These are phyloP conservation scores for Trichoderma guizhouense DNA, from an alignment of 2,329 filamentous ascomycete genomes.

Conservation along the genomic window DNA sequence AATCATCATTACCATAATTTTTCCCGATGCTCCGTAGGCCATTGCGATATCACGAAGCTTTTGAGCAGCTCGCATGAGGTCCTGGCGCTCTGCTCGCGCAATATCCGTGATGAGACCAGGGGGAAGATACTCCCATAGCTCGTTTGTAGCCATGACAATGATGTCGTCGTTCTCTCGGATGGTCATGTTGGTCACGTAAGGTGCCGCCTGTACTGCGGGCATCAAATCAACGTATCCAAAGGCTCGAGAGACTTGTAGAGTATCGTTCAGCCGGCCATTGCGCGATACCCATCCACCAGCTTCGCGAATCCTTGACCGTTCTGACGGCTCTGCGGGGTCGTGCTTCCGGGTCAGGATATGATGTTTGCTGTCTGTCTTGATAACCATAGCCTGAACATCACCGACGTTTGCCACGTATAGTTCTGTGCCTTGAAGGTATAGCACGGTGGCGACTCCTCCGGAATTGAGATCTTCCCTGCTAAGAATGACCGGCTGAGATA, in stretches of 20 bases:
- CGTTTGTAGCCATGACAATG: constrained; percentile 83
- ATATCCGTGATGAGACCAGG: constrained; percentile 91
- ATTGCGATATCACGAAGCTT: constrained; percentile 94
- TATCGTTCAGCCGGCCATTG: constrained; percentile 88
- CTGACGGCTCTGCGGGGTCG: constrained; percentile 80
- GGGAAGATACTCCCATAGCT: constrained; percentile 92
- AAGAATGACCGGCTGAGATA: constrained; percentile 69
- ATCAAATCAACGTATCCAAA: constrained; percentile 94
- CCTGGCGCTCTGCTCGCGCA: constrained; percentile 77
- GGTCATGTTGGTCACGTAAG: constrained; percentile 73
- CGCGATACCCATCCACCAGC: constrained; percentile 94
- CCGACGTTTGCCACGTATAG: constrained; percentile 94
- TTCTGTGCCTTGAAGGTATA: constrained; percentile 86
- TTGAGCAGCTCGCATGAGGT: constrained; percentile 92
- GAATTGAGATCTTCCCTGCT: constrained; percentile 86
- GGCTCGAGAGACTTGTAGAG: constrained; percentile 84
- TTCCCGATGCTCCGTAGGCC: constrained; percentile 87
- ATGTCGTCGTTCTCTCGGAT: constrained; percentile 90
- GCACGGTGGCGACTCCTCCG: constrained; percentile 85
- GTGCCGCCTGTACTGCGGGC: constrained; percentile 88
- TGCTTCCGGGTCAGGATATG: constrained; percentile 86
- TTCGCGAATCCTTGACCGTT: constrained; percentile 86
- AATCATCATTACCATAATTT: constrained; percentile 99
- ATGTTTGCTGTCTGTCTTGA: constrained; percentile 81
- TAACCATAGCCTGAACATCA: constrained; percentile 91